Evolutionary conservation across 176 grass and related monocot species (phyloP), one percentile per base, ranked within the genome.

Genomic region (Saccharum officinarum): DNA sequence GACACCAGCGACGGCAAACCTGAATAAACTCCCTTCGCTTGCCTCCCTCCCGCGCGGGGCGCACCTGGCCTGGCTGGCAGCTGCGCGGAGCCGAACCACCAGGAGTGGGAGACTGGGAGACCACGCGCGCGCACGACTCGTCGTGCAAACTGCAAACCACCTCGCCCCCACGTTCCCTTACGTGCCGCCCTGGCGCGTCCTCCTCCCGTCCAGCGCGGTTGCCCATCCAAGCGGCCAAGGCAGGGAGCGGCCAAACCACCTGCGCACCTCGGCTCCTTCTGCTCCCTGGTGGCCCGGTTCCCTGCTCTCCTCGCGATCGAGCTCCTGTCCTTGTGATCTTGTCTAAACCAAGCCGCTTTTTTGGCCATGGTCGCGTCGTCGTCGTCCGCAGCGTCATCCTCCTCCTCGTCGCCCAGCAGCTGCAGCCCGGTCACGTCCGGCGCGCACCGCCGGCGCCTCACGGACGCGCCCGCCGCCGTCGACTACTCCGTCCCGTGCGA

Each of bases 391-490:
- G 31, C 60, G 13, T 68, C 82, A 0, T 23, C 83, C 2, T 25
- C 41, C 42, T 57, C 78, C 1, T 34, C 73, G 7, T 76, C 73
- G 31, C 49, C 82, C 11, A 52, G 64, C 66, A 42, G 86, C 73
- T 22, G 71, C 77, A 62, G 72, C 72, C 10, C 72, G 8, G 54
- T 86, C 42, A 10, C 25, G 26, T 72, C 65, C 41, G 26, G 57
- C 34, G 55, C 88, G 66, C 84, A 86, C 79, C 88, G 84, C 1
- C 84, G 88, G 36, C 88, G 88, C 73, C 88, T 79, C 1, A 10
- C 66, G 11, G 73, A 78, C 73, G 12, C 67, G 10, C 18, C 52
- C 10, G 16, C 10, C 1, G 17, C 18, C 62, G 83, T 30, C 16
- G 22, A 14, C 83, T 52, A 17, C 63, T 23, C 6, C 74, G 45